These are phyloP conservation scores for Metschnikowia cubensis DNA, from an alignment of 805 yeast genomes.

Conservation along the genomic window DNA sequence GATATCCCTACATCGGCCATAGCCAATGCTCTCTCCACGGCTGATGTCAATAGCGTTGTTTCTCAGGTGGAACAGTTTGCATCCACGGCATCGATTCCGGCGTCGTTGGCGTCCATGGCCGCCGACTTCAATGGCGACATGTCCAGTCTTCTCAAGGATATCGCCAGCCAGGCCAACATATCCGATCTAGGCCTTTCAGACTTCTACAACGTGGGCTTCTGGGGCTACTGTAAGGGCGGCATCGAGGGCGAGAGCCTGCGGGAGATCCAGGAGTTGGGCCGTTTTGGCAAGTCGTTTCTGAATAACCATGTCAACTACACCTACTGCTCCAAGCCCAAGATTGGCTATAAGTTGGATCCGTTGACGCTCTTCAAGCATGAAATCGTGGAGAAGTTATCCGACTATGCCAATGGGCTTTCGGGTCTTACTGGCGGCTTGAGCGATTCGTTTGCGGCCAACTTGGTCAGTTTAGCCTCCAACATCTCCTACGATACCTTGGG, in stretches of 20 bases:
- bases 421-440: slow-evolving; percentile 7
- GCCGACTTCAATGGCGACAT: slow-evolving; percentile 10
- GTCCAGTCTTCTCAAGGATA: slow-evolving; percentile 19
- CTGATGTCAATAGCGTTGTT: slow-evolving; percentile 6
- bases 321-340: slow-evolving; percentile 52
- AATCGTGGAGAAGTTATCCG: slow-evolving; percentile 25
- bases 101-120: slow-evolving; percentile 15
- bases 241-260: slow-evolving; percentile 6
- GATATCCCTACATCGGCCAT: slow-evolving; percentile 10
- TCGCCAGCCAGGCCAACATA: slow-evolving; percentile 21
- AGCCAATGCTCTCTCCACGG: slow-evolving; percentile 6
- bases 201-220: slow-evolving; percentile 35
- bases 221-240: slow-evolving; percentile 43
- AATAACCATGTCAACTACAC: slow-evolving; percentile 34
- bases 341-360: slow-evolving; percentile 58
- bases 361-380: slow-evolving; percentile 32
- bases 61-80: slow-evolving; percentile 13
- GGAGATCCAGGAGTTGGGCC: slow-evolving; percentile 9
- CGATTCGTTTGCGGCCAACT: slow-evolving; percentile 9
- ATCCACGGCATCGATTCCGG: slow-evolving; percentile 14
- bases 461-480: slow-evolving; percentile 10
- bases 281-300: slow-evolving; percentile 21
- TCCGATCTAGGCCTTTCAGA: slow-evolving; percentile 39
- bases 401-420: slow-evolving; percentile 23
- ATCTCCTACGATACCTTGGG: slow-evolving; percentile 31